Evolutionary conservation across 208 protist genomes (phyloP).

Genomic region (Herpetomonas tarakana): DNA sequence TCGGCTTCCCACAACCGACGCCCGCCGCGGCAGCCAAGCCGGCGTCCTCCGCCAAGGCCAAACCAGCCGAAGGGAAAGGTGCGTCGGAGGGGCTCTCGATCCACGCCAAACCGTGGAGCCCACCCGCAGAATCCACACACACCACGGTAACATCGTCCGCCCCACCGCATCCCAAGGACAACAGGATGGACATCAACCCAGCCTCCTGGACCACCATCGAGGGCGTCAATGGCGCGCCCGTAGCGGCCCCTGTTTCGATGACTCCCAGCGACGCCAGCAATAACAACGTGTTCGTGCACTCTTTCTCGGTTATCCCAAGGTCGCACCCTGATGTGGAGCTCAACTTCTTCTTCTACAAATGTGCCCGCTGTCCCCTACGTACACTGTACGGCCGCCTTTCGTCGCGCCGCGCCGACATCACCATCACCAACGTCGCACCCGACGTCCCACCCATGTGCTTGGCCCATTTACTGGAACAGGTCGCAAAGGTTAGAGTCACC

Average conservation of each 20-base stretch:
- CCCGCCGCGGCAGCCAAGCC: background rate
- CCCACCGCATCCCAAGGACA: background rate
- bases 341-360: constrained; percentile 58
- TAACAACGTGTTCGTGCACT: constrained; percentile 52
- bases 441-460: constrained; percentile 67
- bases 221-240: constrained; percentile 14
- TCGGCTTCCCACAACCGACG: background rate
- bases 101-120: constrained; percentile 34
- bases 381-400: constrained; percentile 62
- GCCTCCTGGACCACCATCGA: constrained; percentile 12
- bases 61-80: constrained; percentile 2
- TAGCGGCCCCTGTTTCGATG: constrained; percentile 40
- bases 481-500: constrained; percentile 41
- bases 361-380: constrained; percentile 41
- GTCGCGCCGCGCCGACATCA: constrained; percentile 54
- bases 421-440: constrained; percentile 40
- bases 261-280: constrained; percentile 22
- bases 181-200: constrained; percentile 11
- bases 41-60: constrained; percentile 6
- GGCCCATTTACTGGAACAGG: constrained; percentile 66
- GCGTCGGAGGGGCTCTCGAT: constrained; percentile 17
- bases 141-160: constrained; percentile 8
- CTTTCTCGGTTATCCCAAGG: constrained; percentile 28
- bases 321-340: constrained; percentile 29
- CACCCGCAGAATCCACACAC: constrained; percentile 16